Base-by-base conservation (phyloP, 257 asterid genomes). In the Thymus mandschuricus region DNA sequence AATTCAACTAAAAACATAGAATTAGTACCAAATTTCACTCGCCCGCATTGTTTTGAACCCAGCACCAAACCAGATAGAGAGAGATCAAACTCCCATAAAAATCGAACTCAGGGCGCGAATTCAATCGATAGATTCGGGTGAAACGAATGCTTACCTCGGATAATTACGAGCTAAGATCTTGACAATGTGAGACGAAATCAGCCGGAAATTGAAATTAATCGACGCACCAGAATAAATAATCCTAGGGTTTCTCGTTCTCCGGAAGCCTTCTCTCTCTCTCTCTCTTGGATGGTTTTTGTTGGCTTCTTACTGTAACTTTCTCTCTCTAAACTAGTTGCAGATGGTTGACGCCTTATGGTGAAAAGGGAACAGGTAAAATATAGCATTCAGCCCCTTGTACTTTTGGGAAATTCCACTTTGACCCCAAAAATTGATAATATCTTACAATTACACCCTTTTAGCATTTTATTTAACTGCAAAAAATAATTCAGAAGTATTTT, bases 61-160 rank as follows among this genome's bases (percentile, higher is more conserved):
- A 48, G 75, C 63, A 69, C 35, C 31, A 51, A 68, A 29, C 73
- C 56, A 64, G 60, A 33, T 70, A 30, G 15, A 29, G 15, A 29
- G 44, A 28, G 43, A 54, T 62, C 30, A 61, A 76, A 46, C 10
- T 49, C 60, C 52, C 66, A 44, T 10, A 43, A 27, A 21, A 61
- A 65, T 68, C 38, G 75, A 73, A 64, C 52, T 69, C 63, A n/a
- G 43, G 54, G 58, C 40, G 58, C 21, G 50, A 33, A 41, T n/a
- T 40, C 27, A 69, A 68, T 41, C 70, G 65, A 48, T 34, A 69
- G 72, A 79, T 60, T 63, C 5, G 64, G 74, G 74, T 63, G 56
- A 60, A 66, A 63, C 46, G 74, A 73, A 77, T 21, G 73, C 78
- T 66, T 55, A 81, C 96, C 91, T 85, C 72, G 67, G 72, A 76